Evolutionary conservation across 192 early-diverging fungal genomes (phyloP).

Genomic region (Lunasporangiospora selenospora): DNA sequence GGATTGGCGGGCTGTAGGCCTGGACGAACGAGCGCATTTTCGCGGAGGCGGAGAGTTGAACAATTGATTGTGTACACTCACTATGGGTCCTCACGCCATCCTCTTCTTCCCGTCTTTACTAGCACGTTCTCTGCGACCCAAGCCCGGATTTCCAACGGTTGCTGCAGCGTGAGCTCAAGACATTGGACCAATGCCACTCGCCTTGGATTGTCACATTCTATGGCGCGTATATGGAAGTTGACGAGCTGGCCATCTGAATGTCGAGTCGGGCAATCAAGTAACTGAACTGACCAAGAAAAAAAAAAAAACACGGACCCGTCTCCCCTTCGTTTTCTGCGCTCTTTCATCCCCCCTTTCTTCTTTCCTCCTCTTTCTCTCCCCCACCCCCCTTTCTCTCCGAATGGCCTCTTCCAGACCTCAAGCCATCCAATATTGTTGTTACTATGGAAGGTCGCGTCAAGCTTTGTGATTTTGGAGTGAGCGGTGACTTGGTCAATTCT

Average conservation of each 20-base stretch:
- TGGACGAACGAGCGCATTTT: too few species aligned
- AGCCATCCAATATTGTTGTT: slow-evolving; percentile 97
- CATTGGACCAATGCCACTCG: slow-evolving; percentile 88
- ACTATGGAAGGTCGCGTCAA: slow-evolving; percentile 92
- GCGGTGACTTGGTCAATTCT: slow-evolving; percentile 87
- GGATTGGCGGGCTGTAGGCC: too few species aligned
- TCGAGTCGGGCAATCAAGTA: too few species aligned
- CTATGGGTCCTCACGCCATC: too few species aligned
- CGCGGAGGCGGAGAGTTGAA: too few species aligned
- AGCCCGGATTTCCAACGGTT: slow-evolving; percentile 75
- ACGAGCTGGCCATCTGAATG: slow-evolving; percentile 93
- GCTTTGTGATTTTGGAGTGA: slow-evolving; percentile 98
- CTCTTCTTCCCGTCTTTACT: background rate
- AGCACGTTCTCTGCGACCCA: slow-evolving; percentile 46
- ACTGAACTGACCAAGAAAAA: too few species aligned
- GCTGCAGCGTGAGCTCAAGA: slow-evolving; percentile 91
- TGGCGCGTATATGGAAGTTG: slow-evolving; percentile 89
- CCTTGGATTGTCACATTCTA: slow-evolving; percentile 95
- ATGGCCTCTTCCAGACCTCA: slow-evolving; percentile 79
- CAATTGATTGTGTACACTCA: too few species aligned
- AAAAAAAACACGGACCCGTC: too few species aligned
- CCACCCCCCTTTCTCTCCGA: too few species aligned
- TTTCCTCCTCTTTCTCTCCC: too few species aligned
- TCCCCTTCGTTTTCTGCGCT: too few species aligned
- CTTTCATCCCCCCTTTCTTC: too few species aligned